A percentile compares a stretch with the other conserved stretches of the same genome.
Evolutionary conservation across 192 early-diverging fungal species (phyloP).

Genomic region (Pilaira anomala): DNA sequence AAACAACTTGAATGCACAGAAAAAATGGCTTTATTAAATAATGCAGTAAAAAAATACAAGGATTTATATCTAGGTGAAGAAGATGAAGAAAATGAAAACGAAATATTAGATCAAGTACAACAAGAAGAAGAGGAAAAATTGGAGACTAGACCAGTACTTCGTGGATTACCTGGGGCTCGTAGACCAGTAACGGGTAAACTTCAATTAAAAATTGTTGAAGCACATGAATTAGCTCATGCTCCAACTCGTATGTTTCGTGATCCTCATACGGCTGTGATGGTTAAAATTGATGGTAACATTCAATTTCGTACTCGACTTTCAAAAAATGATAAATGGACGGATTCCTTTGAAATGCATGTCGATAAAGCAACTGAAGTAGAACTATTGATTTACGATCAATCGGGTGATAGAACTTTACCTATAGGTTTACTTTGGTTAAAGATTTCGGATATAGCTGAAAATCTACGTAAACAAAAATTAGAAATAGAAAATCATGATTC

Average conservation of each 20-base stretch:
- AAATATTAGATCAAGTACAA: not conserved
- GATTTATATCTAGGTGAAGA: constrained; percentile 74
- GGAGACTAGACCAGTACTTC: not conserved
- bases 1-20: constrained; percentile 64
- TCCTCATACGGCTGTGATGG: constrained; percentile 68
- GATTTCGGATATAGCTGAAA: constrained; percentile 87
- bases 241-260: constrained; percentile 51
- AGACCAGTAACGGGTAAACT: constrained; percentile 69
- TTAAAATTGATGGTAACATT: constrained; percentile 80
- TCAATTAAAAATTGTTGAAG: constrained; percentile 61
- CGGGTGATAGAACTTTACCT: constrained; percentile 43
- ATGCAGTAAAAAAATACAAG: constrained; percentile 80
- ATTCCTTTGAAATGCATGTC: constrained; percentile 83
- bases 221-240: constrained; percentile 55
- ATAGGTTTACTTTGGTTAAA: constrained; percentile 92
- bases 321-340: constrained; percentile 66
- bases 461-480: constrained; percentile 67
- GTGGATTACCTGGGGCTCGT: constrained; percentile 55
- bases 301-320: constrained; percentile 72
- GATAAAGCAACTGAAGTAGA: constrained; percentile 92
- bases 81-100: constrained; percentile 54
- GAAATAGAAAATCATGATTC: constrained; percentile 50
- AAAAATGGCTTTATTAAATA: constrained; percentile 67
- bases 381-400: constrained; percentile 79
- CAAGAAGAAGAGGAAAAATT: not conserved